A percentile compares a stretch with the other conserved stretches of the same genome.
Evolutionary conservation across 1,139 yeast species (phyloP).

Genomic region (Eremothecium gossypii): DNA sequence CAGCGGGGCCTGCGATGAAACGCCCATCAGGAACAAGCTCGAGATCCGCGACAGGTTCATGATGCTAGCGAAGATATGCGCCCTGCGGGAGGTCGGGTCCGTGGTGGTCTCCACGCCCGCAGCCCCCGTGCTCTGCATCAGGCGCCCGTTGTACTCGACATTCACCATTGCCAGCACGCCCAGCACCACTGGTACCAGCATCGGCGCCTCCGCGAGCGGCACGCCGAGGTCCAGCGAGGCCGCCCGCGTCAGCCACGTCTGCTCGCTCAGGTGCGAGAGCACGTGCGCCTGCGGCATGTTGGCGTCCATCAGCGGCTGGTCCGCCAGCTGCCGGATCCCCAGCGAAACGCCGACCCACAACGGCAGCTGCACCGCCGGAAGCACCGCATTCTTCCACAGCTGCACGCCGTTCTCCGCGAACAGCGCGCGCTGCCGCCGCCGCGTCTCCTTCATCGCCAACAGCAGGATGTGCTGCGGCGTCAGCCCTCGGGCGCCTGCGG

Average conservation of each 20-base stretch:
- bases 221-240: slow-evolving; percentile 28
- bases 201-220: slow-evolving; percentile 22
- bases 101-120: slow-evolving; percentile 20
- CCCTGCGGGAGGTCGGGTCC: slow-evolving; percentile 16
- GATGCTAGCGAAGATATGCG: slow-evolving; percentile 33
- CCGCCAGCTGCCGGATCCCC: slow-evolving; percentile 67
- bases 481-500: slow-evolving; percentile 33
- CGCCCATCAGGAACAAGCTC: slow-evolving; percentile 71
- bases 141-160: slow-evolving; percentile 66
- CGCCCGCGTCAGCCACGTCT: slow-evolving; percentile 7
- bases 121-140: slow-evolving; percentile 38
- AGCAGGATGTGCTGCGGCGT: slow-evolving; percentile 70
- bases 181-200: slow-evolving; percentile 54
- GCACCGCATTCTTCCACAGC: slow-evolving; percentile 64
- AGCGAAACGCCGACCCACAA: slow-evolving; percentile 76
- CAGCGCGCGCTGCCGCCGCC: slow-evolving; percentile 60
- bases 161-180: slow-evolving; percentile 67
- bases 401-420: slow-evolving; percentile 63
- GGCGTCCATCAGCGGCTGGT: slow-evolving; percentile 17
- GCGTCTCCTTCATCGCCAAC: slow-evolving; percentile 65
- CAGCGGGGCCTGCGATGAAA: slow-evolving; percentile 77
- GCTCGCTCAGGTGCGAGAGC: slow-evolving; percentile 3
- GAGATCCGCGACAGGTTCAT: slow-evolving; percentile 66
- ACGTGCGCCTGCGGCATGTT: slow-evolving; percentile 7
- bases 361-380: slow-evolving; percentile 80